Base-by-base conservation (phyloP, 163 green algal species). In the Prototheca stagnorum region DNA sequence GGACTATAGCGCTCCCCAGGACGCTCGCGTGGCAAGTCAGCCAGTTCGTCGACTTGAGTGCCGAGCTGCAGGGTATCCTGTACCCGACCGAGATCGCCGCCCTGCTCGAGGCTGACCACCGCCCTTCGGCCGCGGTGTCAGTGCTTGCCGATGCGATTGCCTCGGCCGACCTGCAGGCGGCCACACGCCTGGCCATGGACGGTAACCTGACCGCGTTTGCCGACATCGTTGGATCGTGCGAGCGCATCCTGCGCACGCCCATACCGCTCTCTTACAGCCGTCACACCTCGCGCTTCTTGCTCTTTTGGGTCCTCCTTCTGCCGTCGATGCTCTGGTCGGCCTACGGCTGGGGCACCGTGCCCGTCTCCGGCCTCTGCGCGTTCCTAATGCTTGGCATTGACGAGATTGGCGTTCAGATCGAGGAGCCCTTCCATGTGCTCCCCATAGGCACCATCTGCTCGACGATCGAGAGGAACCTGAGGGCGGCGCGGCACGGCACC, bases 151-250 rank as follows among this genome's bases (percentile, higher is more conserved):
- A 72, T 27, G 31, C 46, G 16, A 42, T 77, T 3, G 39, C 79
- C 26, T 45, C 49, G 7, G 42, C 65, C 33, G 19, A 65, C 0
- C 42, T 65, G 9, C 22, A 40, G 17, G 8, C 19, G 4, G 47
- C 59, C 0, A 26, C 39, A 3, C 54, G 53, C 20, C 51, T 48
- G 40, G 54, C 55, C 56, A 66, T 88, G 65, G 66, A 77, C 45
- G 48, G 73, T 14, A 87, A 85, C 55, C 45, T 93, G 31, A 87
- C 76, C 3, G 65, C 72, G 45, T 78, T 86, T 35, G 59, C 82
- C 25, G 81, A 92, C 47, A 55, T 64, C 20, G 54, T 85, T 3
- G 80, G 80, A 31, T 52, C 49, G 29, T 80, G 68, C 56, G 77
- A 86, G 64, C 65, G 77, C 27, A 74, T 86, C 53, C 58, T 84